These are phyloP conservation scores for Chalciporus piperatus DNA, from an alignment of 768 basidiomycete species.

Conservation along the genomic window DNA sequence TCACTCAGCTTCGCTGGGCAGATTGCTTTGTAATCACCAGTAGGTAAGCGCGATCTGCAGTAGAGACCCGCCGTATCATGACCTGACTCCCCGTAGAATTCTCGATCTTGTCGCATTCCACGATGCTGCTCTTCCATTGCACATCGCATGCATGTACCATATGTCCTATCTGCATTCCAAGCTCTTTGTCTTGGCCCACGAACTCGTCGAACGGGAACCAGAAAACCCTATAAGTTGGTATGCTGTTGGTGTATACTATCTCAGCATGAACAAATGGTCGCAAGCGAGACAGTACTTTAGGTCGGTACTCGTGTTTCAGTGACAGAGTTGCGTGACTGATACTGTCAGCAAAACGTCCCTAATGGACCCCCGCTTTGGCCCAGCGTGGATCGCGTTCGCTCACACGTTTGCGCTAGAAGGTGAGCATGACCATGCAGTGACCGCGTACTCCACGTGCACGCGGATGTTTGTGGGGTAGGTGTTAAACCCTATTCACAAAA, in stretches of 20 bases:
- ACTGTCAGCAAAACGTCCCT: constrained; percentile 84
- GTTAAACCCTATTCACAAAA: neutral
- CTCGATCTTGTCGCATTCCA: constrained; percentile 83
- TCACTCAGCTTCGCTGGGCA: constrained; percentile 85
- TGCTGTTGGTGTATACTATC: constrained; percentile 97
- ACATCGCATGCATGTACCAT: constrained; percentile 98
- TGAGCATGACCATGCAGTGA: constrained; percentile 98
- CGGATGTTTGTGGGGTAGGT: constrained; percentile 90
- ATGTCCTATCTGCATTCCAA: constrained; percentile 87
- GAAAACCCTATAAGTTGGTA: constrained; percentile 96
- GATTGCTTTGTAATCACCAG: constrained; percentile 90
- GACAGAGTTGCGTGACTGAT: constrained; percentile 5
- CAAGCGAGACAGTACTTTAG: constrained; percentile 95
- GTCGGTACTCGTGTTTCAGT: constrained; percentile 39
- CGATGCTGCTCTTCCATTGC: constrained; percentile 85
- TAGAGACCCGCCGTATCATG: neutral
- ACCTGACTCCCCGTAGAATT: constrained; percentile 52
- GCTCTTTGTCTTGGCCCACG: constrained; percentile 94
- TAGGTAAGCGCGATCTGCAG: constrained; percentile 42
- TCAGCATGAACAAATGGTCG: constrained; percentile 80
- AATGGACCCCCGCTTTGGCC: constrained; percentile 94
- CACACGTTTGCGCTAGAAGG: constrained; percentile 97
- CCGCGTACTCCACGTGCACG: constrained; percentile 95
- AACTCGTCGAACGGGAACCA: constrained; percentile 92
- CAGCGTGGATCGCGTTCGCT: constrained; percentile 97